These are phyloP conservation scores for Cornus florida DNA, from an alignment of 148 eudicot species.

Conservation along the genomic window DNA sequence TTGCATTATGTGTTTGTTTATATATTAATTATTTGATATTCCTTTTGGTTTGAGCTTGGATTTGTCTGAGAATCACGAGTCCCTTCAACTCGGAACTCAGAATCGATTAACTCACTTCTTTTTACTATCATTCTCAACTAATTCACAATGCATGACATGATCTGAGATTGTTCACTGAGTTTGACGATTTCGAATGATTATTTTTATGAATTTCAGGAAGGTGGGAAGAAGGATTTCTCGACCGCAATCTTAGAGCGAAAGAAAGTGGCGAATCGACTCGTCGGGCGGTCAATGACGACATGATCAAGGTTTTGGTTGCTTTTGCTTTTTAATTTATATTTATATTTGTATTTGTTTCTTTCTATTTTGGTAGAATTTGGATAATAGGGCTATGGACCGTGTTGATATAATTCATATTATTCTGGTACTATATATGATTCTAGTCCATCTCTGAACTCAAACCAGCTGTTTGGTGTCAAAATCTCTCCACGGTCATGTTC, in stretches of 20 bases:
- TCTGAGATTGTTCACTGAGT: neutral
- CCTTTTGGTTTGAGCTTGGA: too few species aligned
- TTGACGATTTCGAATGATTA: too few species aligned
- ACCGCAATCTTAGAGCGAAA: slow-evolving; percentile 33
- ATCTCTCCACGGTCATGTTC: slow-evolving; percentile 22
- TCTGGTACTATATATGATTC: too few species aligned
- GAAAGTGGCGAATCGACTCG: slow-evolving; percentile 31
- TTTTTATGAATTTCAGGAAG: neutral
- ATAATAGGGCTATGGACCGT: too few species aligned
- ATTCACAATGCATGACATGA: neutral
- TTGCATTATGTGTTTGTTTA: too few species aligned
- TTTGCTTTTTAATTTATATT: neutral
- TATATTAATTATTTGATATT: too few species aligned
- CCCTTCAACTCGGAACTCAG: too few species aligned
- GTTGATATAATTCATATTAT: too few species aligned
- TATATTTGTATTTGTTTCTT: neutral
- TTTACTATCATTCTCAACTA: too few species aligned
- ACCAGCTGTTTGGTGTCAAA: slow-evolving; percentile 10
- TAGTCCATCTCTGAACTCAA: slow-evolving; percentile 27
- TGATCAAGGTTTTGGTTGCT: slow-evolving; percentile 20
- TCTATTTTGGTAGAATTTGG: too few species aligned
- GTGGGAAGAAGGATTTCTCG: slow-evolving; percentile 23
- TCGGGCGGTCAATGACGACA: slow-evolving; percentile 36
- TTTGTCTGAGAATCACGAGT: too few species aligned
- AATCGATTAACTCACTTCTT: too few species aligned